phyloP scores from a whole-genome alignment of 208 protist genomes.

The Trypanosoma scelopori region DNA sequence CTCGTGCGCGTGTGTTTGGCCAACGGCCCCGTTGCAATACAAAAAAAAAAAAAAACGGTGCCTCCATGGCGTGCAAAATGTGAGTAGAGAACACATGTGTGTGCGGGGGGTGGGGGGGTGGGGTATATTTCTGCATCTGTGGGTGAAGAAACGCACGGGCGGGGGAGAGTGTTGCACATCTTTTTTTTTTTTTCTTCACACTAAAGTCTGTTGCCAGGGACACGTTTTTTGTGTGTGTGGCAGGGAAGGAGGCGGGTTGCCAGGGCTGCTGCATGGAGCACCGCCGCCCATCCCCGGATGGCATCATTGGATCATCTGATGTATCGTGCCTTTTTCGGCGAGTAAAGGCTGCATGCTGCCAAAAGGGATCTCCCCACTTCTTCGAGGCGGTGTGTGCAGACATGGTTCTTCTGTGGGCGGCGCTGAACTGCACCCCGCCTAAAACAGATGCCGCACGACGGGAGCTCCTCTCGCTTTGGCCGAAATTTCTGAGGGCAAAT shows the following conservation, averaged over 20 bases:
- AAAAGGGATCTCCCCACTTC: background rate
- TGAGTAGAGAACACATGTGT: no score
- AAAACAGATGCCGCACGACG: background rate
- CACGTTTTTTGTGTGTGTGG: slow-evolving; percentile 2
- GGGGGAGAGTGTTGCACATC: no score
- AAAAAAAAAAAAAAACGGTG: no score
- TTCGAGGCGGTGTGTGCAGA: slow-evolving; percentile 17
- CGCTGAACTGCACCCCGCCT: background rate
- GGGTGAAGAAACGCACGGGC: no score
- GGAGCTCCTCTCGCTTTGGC: slow-evolving; percentile 14
- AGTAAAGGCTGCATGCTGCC: background rate
- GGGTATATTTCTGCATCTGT: no score
- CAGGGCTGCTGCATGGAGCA: background rate
- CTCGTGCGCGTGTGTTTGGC: no score
- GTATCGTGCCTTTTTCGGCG: slow-evolving; percentile 11
- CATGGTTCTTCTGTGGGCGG: slow-evolving; percentile 12
- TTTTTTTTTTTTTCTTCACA: no score
- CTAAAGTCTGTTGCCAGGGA: background rate
- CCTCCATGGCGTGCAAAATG: no score
- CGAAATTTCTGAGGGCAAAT: slow-evolving; percentile 9
- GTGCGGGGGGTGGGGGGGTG: no score
- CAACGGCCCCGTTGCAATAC: no score
- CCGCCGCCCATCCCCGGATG: background rate
- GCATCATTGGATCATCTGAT: background rate
- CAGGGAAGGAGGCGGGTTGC: background rate